Evolutionary conservation across 2,329 filamentous ascomycete genomes (phyloP).

Genomic region (Apiospora phragmitis): DNA sequence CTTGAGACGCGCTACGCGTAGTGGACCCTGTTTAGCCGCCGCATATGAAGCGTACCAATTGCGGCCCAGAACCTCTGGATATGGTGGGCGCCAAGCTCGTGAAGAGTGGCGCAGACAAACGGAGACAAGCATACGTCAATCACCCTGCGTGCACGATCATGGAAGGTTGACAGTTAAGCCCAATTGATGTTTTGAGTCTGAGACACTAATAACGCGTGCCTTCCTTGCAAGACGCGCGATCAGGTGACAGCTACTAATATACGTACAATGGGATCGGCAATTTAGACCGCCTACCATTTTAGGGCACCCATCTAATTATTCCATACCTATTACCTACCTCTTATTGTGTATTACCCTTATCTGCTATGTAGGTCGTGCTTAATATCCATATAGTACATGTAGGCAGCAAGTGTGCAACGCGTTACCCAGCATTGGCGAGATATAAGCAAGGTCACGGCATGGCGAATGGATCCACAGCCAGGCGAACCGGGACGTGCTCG

Average conservation of each 20-base stretch:
- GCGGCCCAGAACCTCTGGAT: background rate
- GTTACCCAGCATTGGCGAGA: background rate
- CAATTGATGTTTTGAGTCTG: background rate
- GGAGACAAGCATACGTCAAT: background rate
- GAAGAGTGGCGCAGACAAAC: background rate
- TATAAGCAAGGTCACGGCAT: background rate
- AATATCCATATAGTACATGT: background rate
- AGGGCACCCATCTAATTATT: background rate
- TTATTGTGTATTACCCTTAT: no score
- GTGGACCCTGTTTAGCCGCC: background rate
- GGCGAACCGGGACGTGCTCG: background rate
- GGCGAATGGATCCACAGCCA: constrained; percentile 3
- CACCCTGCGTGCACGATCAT: background rate
- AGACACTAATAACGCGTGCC: background rate
- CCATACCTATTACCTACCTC: background rate
- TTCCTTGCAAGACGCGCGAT: background rate
- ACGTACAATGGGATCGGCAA: background rate
- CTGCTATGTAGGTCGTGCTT: background rate
- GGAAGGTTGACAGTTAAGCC: background rate
- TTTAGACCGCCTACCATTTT: background rate
- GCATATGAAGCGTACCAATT: background rate
- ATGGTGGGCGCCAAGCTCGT: background rate
- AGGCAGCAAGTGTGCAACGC: background rate
- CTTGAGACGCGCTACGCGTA: background rate
- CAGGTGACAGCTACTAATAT: background rate